These are phyloP conservation scores for Tuber brumale DNA, from an alignment of 495 filamentous ascomycete species.

Conservation along the genomic window DNA sequence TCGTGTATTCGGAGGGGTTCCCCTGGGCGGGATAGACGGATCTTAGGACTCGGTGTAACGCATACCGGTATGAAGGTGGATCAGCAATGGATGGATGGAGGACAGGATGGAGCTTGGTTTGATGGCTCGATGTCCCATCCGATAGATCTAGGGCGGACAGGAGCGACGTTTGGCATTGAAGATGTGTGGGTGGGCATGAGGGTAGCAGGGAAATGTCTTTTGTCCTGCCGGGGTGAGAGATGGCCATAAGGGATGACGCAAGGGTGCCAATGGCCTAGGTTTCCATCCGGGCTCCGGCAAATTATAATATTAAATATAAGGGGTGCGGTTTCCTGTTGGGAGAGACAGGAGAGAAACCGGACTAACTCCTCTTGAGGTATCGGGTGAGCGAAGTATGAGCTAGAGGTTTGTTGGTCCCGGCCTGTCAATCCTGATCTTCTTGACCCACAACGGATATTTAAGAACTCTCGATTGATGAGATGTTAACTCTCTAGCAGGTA, in stretches of 20 bases:
- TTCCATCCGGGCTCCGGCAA: not conserved
- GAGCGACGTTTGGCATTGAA: not conserved
- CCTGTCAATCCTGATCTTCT: not conserved
- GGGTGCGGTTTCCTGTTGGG: not conserved
- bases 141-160: not conserved
- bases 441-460: not conserved
- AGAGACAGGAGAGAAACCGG: not conserved
- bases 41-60: not conserved
- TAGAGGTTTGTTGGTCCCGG: not conserved
- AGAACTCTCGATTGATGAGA: not conserved
- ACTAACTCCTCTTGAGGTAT: not conserved
- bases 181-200: not conserved
- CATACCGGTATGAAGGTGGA: not conserved
- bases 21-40: not conserved
- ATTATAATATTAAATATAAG: not conserved
- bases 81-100: not conserved
- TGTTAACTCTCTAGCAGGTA: not conserved
- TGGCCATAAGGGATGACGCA: not conserved
- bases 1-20: not conserved
- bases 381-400: not conserved
- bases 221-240: not conserved
- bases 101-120: not conserved
- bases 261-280: not conserved
- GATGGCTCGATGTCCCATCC: not conserved
- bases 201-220: not conserved